These are phyloP conservation scores for Penicillium sp. DNA, from an alignment of 2,329 filamentous ascomycete species.

Conservation along the genomic window DNA sequence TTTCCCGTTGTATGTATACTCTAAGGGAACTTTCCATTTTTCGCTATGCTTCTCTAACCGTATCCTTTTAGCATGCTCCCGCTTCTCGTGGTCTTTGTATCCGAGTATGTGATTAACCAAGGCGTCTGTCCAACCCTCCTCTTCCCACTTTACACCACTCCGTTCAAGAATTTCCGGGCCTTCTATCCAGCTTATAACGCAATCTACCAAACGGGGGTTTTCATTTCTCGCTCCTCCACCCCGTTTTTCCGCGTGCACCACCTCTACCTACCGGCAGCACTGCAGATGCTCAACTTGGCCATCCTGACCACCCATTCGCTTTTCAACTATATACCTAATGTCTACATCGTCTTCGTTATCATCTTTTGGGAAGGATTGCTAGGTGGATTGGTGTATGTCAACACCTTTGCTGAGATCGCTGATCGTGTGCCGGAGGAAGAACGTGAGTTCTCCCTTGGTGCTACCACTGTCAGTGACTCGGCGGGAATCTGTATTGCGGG, in stretches of 20 bases:
- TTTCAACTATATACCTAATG: conserved; percentile 78
- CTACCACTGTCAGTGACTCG: conserved; percentile 90
- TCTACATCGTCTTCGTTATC: conserved; percentile 82
- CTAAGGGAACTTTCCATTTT: too few relatives aligned
- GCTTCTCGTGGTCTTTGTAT: conserved; percentile 87
- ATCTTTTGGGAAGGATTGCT: conserved; percentile 94
- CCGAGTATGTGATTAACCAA: conserved; percentile 98
- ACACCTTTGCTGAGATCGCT: conserved; percentile 92
- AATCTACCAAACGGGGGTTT: conserved; percentile 93
- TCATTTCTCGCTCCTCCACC: conserved; percentile 88
- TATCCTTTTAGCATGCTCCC: conserved; percentile 72
- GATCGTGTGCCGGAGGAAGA: conserved; percentile 77
- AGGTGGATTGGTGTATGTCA: conserved; percentile 91
- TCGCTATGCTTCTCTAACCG: too few relatives aligned
- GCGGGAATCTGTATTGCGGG: conserved; percentile 88
- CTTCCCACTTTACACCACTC: conserved; percentile 76
- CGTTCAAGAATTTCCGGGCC: conserved; percentile 78
- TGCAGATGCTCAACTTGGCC: conserved; percentile 79
- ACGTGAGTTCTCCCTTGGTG: conserved; percentile 87
- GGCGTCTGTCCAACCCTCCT: conserved; percentile 87
- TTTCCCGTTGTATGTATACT: conserved; percentile 63
- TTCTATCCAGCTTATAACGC: conserved; percentile 97
- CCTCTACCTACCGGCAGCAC: conserved; percentile 78
- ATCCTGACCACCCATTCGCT: conserved; percentile 77
- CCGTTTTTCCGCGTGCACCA: conserved; percentile 81